A percentile compares a stretch with the other conserved stretches of the same genome.
Evolutionary conservation across 345 rosid species (phyloP).

Genomic region (Citrus cavaleriei): DNA sequence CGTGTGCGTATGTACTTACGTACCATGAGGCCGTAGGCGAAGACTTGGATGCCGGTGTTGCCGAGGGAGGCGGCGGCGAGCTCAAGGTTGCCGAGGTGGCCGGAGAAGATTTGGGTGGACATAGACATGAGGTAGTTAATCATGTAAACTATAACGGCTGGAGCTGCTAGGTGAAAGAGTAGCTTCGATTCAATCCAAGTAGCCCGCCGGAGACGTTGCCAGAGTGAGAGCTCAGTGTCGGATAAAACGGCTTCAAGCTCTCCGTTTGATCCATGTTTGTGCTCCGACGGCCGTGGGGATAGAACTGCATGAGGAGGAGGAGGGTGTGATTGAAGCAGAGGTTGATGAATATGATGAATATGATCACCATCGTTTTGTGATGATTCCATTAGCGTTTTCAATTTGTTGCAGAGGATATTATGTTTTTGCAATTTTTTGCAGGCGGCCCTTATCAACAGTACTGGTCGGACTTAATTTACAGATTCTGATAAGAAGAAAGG

Average conservation of each 20-base stretch:
- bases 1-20: neutral
- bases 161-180: conserved; percentile 48
- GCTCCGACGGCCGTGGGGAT: neutral
- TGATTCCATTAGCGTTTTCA: conserved; percentile 1
- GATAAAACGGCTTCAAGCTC: conserved; percentile 30
- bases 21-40: conserved; percentile 52
- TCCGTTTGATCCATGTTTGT: conserved; percentile 10
- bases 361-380: neutral
- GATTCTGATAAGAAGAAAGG: no score
- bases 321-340: conserved; percentile 8
- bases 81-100: conserved; percentile 62
- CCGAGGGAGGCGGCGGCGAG: conserved; percentile 68
- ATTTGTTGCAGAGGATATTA: no score
- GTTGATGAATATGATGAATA: neutral
- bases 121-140: conserved; percentile 54
- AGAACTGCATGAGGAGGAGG: neutral
- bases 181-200: conserved; percentile 41
- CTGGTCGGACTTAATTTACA: neutral
- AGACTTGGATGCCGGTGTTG: conserved; percentile 55
- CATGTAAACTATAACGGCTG: conserved; percentile 51
- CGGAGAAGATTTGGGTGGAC: conserved; percentile 55
- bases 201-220: conserved; percentile 23
- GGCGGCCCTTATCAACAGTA: neutral
- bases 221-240: conserved; percentile 6
- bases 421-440: neutral